Base-by-base conservation (phyloP, 2,329 filamentous ascomycete genomes). In the Aureobasidium leucospermi region DNA sequence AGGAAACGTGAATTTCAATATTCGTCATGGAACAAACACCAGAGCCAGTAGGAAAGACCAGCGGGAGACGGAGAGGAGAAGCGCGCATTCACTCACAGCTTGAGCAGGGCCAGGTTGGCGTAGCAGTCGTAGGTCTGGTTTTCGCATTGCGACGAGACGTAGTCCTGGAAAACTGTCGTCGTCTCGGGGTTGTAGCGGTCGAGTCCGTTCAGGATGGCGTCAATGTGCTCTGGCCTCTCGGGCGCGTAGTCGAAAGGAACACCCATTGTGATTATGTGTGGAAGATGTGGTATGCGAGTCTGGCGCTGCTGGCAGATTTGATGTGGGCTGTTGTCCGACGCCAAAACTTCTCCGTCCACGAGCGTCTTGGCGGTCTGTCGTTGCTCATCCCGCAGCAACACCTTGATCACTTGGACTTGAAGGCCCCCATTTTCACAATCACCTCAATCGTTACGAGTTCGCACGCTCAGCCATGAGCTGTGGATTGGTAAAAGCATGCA, bases 171-270 rank as follows among this genome's bases (percentile, higher is more conserved):
- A 66, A 89, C 83, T 63, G 85, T 84, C 52, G 95, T 96, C 55
- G 94, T 96, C 80, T 99, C 94, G 43, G 94, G 94, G 77, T 99
- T 99, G 81, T 99, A 99, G 71, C 94, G 85, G 78, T 99, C 94
- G 65, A 99, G 89, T 68, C 94, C 93, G 78, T 93, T 96, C 73
- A 99, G 90, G 72, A 99, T 96, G 75, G 79, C 82, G 73, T 90
- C 88, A 76, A 99, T 95, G 75, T 94, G 86, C 67, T 94, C 89
- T 68, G 94, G 93, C 75, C 94, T 83, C 77, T 96, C 90, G 69
- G 90, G 86, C 80, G 90, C 89, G 77, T 92, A 89, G 82, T 96
- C 93, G 79, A 88, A 88, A 62, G 84, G 76, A 70, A 75, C 69
- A 64, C 75, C 75, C 76, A 79, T 79, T 42, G 45, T 62, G 32